phyloP scores from a whole-genome alignment of 768 basidiomycete genomes.

The Tubosaeta sp. region DNA sequence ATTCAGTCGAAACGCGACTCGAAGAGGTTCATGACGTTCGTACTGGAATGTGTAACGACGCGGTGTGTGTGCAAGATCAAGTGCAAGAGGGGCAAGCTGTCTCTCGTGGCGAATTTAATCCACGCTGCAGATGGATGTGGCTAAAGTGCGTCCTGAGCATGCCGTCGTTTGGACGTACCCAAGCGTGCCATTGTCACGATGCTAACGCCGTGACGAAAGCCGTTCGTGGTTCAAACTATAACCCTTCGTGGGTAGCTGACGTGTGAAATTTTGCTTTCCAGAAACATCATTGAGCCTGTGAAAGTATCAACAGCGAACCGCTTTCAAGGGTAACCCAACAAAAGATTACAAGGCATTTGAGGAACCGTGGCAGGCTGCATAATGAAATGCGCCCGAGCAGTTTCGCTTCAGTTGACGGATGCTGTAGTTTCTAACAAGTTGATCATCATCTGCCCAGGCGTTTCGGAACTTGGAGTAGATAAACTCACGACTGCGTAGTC shows the following conservation, averaged over 20 bases:
- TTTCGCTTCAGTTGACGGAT: neutral
- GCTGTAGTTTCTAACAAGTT: neutral
- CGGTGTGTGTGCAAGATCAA: neutral
- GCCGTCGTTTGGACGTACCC: neutral
- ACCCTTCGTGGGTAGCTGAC: neutral
- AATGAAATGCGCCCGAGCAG: neutral
- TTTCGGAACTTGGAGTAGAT: neutral
- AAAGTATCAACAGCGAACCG: neutral
- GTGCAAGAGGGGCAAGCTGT: neutral
- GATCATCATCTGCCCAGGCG: conserved; percentile 2
- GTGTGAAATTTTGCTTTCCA: too few species aligned
- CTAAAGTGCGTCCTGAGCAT: too few species aligned
- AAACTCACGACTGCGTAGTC: neutral
- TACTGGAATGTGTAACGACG: too few species aligned
- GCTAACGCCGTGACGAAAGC: neutral
- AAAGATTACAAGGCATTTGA: neutral
- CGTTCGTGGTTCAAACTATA: neutral
- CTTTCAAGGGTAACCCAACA: neutral
- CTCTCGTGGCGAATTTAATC: neutral
- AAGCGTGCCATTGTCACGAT: neutral
- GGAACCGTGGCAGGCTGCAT: neutral
- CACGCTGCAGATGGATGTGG: neutral
- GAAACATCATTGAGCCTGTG: neutral
- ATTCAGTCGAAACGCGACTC: neutral
- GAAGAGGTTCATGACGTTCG: neutral